Evolutionary conservation across 345 rosid genomes (phyloP).

Genomic region (Brassica juncea): DNA sequence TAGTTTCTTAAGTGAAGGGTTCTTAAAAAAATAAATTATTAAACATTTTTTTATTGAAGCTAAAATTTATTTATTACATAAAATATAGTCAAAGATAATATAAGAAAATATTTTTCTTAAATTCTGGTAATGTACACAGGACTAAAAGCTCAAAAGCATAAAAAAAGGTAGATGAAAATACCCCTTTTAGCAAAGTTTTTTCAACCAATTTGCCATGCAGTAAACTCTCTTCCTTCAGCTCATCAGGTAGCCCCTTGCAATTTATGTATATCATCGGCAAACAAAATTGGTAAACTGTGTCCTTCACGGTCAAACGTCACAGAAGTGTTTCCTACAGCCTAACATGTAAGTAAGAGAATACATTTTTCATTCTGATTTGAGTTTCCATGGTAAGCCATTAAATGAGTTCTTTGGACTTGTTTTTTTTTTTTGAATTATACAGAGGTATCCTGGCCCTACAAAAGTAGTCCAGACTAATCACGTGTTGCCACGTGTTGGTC

Average conservation of each 20-base stretch:
- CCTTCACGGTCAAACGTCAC: background rate
- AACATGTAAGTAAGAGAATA: background rate
- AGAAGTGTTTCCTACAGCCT: background rate
- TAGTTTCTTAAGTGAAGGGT: too few relatives aligned
- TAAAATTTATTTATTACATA: too few relatives aligned
- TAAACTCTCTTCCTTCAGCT: constrained; percentile 55
- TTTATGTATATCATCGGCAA: constrained; percentile 48
- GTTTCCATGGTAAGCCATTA: background rate
- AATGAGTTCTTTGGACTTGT: background rate
- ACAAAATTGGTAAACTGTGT: background rate
- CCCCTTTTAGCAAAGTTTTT: constrained; percentile 72
- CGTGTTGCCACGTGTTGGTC: too few relatives aligned
- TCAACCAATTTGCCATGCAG: constrained; percentile 54
- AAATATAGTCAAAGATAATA: background rate
- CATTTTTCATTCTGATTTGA: background rate
- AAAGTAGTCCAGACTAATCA: too few relatives aligned
- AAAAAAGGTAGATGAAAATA: constrained; percentile 40
- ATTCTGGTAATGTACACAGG: constrained; percentile 9
- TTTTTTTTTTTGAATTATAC: background rate
- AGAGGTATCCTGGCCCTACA: too few relatives aligned
- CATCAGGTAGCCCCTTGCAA: constrained; percentile 70
- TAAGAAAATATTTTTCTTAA: background rate
- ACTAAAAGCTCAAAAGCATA: background rate
- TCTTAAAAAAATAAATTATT: too few relatives aligned
- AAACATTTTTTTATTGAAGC: too few relatives aligned